phyloP scores from a whole-genome alignment of 2,329 filamentous ascomycete genomes.

The Fusarium sp. region DNA sequence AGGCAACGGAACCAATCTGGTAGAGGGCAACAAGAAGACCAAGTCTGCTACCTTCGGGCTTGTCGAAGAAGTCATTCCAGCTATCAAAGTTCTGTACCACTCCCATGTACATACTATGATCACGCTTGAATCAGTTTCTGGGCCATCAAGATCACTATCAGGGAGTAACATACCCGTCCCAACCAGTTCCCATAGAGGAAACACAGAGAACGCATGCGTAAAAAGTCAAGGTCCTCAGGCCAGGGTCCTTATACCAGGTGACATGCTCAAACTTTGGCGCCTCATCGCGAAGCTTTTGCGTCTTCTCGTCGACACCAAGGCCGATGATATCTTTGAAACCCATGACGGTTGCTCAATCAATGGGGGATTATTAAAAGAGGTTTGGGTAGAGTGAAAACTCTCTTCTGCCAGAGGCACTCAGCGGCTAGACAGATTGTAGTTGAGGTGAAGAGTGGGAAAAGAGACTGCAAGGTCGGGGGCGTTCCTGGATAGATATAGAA shows the following conservation, averaged over 20 bases:
- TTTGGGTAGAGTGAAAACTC: not conserved
- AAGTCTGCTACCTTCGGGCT: conserved; percentile 55
- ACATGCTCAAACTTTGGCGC: conserved; percentile 66
- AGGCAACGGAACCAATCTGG: conserved; percentile 63
- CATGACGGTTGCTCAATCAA: conserved; percentile 11
- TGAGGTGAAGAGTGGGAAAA: conserved; percentile 1
- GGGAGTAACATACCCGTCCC: conserved; percentile 54
- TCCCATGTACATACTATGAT: conserved; percentile 64
- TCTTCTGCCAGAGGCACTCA: not conserved
- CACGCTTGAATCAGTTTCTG: conserved; percentile 69
- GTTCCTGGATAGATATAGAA: conserved; percentile 23
- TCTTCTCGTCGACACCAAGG: conserved; percentile 29
- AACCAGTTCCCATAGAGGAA: conserved; percentile 35
- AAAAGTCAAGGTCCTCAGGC: conserved; percentile 67
- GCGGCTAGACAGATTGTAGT: not conserved
- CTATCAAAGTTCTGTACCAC: conserved; percentile 64
- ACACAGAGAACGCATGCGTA: conserved; percentile 23
- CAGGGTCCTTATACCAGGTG: conserved; percentile 67
- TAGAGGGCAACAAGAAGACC: conserved; percentile 65
- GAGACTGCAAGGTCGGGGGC: not conserved
- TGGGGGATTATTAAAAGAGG: not conserved
- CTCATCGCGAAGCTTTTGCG: conserved; percentile 52
- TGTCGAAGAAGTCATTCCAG: conserved; percentile 64
- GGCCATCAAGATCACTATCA: conserved; percentile 66
- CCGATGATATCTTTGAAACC: conserved; percentile 32